Percentiles rank a stretch among this genome's conserved stretches.
Conservation (phyloP, 2,329 filamentous ascomycete species). For the Sarocladium kiliense region DNA sequence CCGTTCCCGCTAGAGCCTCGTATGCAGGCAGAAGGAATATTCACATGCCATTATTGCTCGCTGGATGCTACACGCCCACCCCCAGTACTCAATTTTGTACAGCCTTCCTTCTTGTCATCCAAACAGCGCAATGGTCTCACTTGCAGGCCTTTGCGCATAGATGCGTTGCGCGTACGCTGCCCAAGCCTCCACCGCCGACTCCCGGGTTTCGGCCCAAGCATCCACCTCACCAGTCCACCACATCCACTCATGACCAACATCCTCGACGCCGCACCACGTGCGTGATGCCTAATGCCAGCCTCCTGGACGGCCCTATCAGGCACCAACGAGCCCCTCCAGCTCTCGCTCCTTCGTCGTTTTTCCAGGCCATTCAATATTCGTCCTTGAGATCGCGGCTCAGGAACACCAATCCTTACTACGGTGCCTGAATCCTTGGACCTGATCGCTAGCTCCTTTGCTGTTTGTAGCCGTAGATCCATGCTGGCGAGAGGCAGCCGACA, state of each 20-base stretch:
- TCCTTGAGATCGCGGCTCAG: background rate
- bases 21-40: background rate
- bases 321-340: conserved; percentile 2
- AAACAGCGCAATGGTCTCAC: background rate
- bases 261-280: conserved; percentile 1
- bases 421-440: background rate
- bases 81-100: background rate
- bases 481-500: background rate
- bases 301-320: conserved; percentile 4
- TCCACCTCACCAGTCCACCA: conserved; percentile 4
- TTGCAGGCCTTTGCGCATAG: background rate
- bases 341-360: background rate
- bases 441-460: conserved; percentile 1
- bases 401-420: background rate
- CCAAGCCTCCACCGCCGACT: conserved; percentile 5
- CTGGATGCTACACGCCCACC: background rate
- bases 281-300: background rate
- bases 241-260: background rate
- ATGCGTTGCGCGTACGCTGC: conserved; percentile 6
- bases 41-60: background rate
- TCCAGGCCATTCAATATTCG: background rate
- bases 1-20: background rate
- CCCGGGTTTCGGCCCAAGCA: conserved; percentile 9
- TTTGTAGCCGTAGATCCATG: conserved; percentile 5
- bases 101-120: background rate